phyloP scores from a whole-genome alignment of 2,329 filamentous ascomycete species.

The Mycogone perniciosa region DNA sequence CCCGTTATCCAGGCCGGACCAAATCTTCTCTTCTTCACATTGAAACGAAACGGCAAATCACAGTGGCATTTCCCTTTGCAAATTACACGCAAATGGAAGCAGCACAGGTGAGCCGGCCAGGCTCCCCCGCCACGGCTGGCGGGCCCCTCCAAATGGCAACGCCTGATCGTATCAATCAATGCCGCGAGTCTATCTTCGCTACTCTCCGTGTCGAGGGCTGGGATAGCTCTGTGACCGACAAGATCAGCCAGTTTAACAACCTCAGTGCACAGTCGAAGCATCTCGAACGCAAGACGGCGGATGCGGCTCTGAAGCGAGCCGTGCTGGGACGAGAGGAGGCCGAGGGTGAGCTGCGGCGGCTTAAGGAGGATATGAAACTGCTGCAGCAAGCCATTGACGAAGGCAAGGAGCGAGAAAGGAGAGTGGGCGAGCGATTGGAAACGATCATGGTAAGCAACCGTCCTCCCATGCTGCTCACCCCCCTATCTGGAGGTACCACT shows the following conservation, averaged over 20 bases:
- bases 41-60: background rate
- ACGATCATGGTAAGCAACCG: conserved; percentile 55
- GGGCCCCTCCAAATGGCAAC: conserved; percentile 55
- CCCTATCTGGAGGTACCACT: no score
- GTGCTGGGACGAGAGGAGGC: conserved; percentile 65
- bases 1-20: no score
- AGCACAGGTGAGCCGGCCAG: conserved; percentile 41
- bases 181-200: conserved; percentile 32
- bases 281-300: conserved; percentile 57
- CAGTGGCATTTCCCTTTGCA: background rate
- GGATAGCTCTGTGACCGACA: conserved; percentile 58
- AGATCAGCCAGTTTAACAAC: conserved; percentile 67
- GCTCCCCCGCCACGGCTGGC: conserved; percentile 44
- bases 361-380: conserved; percentile 53
- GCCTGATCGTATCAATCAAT: conserved; percentile 57
- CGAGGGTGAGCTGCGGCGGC: conserved; percentile 59
- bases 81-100: conserved; percentile 31
- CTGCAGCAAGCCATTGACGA: conserved; percentile 58
- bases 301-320: conserved; percentile 59
- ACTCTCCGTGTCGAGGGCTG: conserved; percentile 36
- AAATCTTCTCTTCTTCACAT: no score
- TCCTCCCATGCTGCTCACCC: no score
- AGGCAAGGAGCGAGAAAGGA: conserved; percentile 57
- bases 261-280: conserved; percentile 57
- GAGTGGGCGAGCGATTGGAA: conserved; percentile 60